phyloP scores from a whole-genome alignment of 768 basidiomycete species.

The Leccinellum albellum region DNA sequence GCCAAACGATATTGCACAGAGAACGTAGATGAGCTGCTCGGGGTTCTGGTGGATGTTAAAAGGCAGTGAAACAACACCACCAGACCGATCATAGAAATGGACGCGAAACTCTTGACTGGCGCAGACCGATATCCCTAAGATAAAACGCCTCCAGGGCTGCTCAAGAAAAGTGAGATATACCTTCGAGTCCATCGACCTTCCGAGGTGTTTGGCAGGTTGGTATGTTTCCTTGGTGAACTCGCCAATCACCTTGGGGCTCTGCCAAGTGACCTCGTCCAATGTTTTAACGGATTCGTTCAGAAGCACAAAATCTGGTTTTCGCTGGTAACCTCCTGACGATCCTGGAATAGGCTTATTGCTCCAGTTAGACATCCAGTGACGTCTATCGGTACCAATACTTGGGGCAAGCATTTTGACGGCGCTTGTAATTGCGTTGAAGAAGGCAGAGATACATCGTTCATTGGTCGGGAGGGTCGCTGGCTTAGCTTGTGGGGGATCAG shows the following conservation, averaged over 20 bases:
- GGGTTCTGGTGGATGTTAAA: not conserved
- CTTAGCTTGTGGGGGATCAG: not conserved
- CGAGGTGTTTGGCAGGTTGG: not conserved
- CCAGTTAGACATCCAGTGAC: not conserved
- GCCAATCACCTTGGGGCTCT: not conserved
- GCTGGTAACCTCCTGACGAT: not conserved
- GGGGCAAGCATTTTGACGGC: not conserved
- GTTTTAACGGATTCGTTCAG: not conserved
- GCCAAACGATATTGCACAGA: not conserved
- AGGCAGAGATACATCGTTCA: not conserved
- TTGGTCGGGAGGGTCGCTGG: not conserved
- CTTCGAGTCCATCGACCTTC: not conserved
- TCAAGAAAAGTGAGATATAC: not conserved
- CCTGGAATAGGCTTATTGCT: not conserved
- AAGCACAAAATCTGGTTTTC: not conserved
- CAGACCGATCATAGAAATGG: not conserved
- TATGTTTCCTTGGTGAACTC: not conserved
- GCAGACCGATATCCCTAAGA: not conserved
- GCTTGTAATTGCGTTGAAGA: not conserved
- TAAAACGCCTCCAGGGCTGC: not conserved
- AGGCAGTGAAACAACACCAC: not conserved
- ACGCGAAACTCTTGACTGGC: not conserved
- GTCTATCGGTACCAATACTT: too few species aligned
- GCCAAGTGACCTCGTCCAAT: not conserved
- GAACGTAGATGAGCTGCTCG: not conserved